A percentile compares a stretch with the other conserved stretches of the same genome.
Evolutionary conservation across 306 rosid species (phyloP).

Genomic region (Cucurbita pepo): DNA sequence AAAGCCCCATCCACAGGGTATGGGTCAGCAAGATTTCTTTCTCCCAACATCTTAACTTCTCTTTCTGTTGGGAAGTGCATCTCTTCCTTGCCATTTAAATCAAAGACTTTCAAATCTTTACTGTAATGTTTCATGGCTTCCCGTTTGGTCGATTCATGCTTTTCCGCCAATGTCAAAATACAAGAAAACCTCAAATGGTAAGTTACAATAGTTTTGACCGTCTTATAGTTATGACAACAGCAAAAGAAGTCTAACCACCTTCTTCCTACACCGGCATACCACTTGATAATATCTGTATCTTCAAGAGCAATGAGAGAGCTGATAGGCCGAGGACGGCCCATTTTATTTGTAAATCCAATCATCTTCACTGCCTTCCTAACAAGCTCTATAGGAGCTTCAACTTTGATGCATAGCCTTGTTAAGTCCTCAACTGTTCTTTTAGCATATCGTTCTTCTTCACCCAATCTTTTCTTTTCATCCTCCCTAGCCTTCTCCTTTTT

Average conservation of each 20-base stretch:
- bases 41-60: conserved; percentile 93
- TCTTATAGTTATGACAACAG: conserved; percentile 78
- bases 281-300: conserved; percentile 64
- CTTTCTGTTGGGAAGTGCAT: conserved; percentile 61
- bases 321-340: conserved; percentile 82
- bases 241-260: conserved; percentile 80
- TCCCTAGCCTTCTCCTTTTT: conserved; percentile 25
- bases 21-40: conserved; percentile 62
- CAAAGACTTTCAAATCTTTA: conserved; percentile 75
- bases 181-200: conserved; percentile 94
- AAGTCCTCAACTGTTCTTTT: conserved; percentile 62
- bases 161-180: conserved; percentile 75
- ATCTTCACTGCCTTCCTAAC: conserved; percentile 59
- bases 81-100: conserved; percentile 49
- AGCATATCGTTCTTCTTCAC: conserved; percentile 50
- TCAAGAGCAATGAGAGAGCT: conserved; percentile 53
- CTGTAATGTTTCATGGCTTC: conserved; percentile 64
- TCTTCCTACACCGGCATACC: conserved; percentile 81
- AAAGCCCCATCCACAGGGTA: conserved; percentile 62
- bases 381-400: conserved; percentile 59
- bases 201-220: conserved; percentile 56
- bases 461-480: conserved; percentile 42
- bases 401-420: conserved; percentile 64
- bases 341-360: conserved; percentile 67
- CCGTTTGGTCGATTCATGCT: conserved; percentile 66